phyloP scores from a whole-genome alignment of 345 rosid genomes.

The Brassica cretica region DNA sequence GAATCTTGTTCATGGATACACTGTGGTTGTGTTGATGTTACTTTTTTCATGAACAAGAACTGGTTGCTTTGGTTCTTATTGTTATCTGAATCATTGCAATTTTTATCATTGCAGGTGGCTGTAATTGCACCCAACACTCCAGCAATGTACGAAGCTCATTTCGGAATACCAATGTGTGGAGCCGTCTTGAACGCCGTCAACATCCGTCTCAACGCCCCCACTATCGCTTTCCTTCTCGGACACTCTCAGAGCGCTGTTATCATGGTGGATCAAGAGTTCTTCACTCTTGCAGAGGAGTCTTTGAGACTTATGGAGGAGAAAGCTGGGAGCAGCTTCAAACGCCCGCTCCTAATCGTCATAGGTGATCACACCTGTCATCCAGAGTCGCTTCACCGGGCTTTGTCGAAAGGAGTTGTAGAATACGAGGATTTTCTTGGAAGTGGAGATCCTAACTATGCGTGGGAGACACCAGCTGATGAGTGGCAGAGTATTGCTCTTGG shows the following conservation, averaged over 20 bases:
- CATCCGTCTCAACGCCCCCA: slow-evolving; percentile 72
- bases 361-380: slow-evolving; percentile 76
- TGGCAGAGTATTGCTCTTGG: slow-evolving; percentile 96
- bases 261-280: slow-evolving; percentile 88
- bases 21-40: background rate
- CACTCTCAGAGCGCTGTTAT: slow-evolving; percentile 66
- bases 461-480: slow-evolving; percentile 90
- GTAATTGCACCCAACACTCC: slow-evolving; percentile 85
- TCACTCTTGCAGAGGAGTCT: slow-evolving; percentile 70
- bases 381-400: slow-evolving; percentile 48
- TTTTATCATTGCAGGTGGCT: slow-evolving; percentile 56
- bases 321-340: slow-evolving; percentile 48
- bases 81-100: background rate
- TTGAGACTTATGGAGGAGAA: slow-evolving; percentile 59
- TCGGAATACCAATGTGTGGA: slow-evolving; percentile 92
- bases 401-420: slow-evolving; percentile 75
- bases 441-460: slow-evolving; percentile 70
- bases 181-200: slow-evolving; percentile 79
- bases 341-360: slow-evolving; percentile 69
- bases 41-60: background rate
- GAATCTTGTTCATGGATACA: background rate
- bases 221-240: slow-evolving; percentile 76
- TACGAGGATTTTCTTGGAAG: slow-evolving; percentile 73
- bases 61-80: slow-evolving; percentile 13
- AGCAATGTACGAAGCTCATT: slow-evolving; percentile 84